Evolutionary conservation across 306 rosid genomes (phyloP).

Genomic region (Cicer bijugum): DNA sequence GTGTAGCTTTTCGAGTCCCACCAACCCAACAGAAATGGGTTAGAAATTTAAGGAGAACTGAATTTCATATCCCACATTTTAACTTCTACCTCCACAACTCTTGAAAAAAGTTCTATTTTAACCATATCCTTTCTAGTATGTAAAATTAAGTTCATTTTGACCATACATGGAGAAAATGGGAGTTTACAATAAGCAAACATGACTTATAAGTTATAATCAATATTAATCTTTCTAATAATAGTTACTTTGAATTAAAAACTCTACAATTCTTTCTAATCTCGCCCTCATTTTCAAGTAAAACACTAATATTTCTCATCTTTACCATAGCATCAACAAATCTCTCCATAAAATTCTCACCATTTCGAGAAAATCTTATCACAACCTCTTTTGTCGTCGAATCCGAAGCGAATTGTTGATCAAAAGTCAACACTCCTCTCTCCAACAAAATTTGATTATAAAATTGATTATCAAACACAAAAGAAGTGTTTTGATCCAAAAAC

Average conservation of each 20-base stretch:
- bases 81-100: no score
- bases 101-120: no score
- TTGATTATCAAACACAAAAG: slow-evolving; percentile 51
- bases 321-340: slow-evolving; percentile 56
- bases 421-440: slow-evolving; percentile 51
- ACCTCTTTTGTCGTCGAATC: slow-evolving; percentile 41
- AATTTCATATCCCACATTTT: no score
- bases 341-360: slow-evolving; percentile 36
- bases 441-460: slow-evolving; percentile 45
- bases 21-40: no score
- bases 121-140: no score
- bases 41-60: no score
- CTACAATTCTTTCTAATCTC: slow-evolving; percentile 62
- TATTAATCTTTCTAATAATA: not conserved
- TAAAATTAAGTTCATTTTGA: no score
- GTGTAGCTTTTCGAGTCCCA: no score
- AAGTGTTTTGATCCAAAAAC: slow-evolving; percentile 62
- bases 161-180: no score
- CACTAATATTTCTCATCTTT: slow-evolving; percentile 44
- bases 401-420: slow-evolving; percentile 58
- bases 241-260: slow-evolving; percentile 41
- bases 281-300: slow-evolving; percentile 48
- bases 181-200: not conserved
- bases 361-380: slow-evolving; percentile 49
- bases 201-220: not conserved